Conservation (phyloP, 202 grass and related monocot species). For the Alloteropsis angusta region DNA sequence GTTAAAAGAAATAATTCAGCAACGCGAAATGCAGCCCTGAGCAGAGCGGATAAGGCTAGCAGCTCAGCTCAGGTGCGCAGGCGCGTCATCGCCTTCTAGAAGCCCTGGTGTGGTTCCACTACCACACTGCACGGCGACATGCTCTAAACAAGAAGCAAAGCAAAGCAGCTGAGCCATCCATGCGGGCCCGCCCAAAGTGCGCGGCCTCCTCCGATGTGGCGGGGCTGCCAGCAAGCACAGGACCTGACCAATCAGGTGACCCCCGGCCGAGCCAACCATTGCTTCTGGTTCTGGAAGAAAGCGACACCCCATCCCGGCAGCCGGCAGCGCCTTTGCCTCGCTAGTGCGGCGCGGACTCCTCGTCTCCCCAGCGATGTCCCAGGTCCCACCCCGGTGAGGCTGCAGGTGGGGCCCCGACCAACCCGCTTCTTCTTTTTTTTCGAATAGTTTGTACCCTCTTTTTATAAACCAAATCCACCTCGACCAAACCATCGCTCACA, state of each 20-base stretch:
- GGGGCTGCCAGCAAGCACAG: not conserved
- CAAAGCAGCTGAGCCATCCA: not conserved
- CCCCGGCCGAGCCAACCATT: not conserved
- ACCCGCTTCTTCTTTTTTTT: not conserved
- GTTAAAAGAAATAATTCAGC: too few species aligned
- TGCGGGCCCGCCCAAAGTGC: not conserved
- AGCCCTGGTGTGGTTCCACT: not conserved
- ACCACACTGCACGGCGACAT: not conserved
- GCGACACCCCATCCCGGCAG: not conserved
- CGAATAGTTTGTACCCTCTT: not conserved
- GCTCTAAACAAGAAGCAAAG: too few species aligned
- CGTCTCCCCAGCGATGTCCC: not conserved
- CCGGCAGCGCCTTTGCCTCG: not conserved
- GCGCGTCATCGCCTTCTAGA: not conserved
- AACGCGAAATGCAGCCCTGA: too few species aligned
- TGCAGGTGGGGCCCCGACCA: not conserved
- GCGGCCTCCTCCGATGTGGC: not conserved
- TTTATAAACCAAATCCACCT: not conserved
- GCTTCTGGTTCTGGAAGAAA: conserved; percentile 26
- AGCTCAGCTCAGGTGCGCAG: not conserved
- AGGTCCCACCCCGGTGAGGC: not conserved
- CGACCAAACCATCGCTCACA: not conserved
- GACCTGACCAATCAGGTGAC: not conserved
- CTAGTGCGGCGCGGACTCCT: not conserved
- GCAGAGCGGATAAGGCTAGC: not conserved